Base-by-base conservation (phyloP, 805 yeast species). In the Cyberlindnera americana region DNA sequence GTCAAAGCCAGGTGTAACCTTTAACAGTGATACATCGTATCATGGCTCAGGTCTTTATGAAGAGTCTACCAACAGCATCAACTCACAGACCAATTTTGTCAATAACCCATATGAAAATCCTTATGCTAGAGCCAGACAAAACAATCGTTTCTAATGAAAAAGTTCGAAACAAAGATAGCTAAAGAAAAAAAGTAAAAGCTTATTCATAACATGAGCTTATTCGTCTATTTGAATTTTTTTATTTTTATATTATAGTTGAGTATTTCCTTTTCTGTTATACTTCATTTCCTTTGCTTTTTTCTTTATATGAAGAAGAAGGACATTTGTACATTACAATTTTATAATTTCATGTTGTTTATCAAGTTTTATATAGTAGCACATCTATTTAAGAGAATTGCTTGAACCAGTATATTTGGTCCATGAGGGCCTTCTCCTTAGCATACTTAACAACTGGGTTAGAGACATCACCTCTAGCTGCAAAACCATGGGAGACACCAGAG, bases 381-480 rank as follows among this genome's bases (percentile, higher is more conserved):
- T n/a, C n/a, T 22, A 8, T 22, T 22, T 8, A 22, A 22, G 24
- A 8, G 24, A 33, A 37, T 12, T 17, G 13, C 30, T 47, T 38
- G 25, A 56, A 56, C 50, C 50, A 56, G 33, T 50, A 46, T 9
- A 64, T 32, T 48, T 64, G 70, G 47, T 67, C 72, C 7, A 22
- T 30, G 29, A 83, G 63, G 2, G 81, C 69, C 67, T 81, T 83
- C 46, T 83, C 83, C 60, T 73, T 78, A 29, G 95, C 88, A 49
- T 79, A 80, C 49, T 60, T 69, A 41, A 74, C 75, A 24, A 51
- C 58, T 17, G 82, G 81, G 43, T 66, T 64, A 10, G 65, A 45
- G 24, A 72, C 47, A 57, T 89, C 95, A 41, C 95, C 95, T 64
- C 85, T 83, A 30, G 75, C 79, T 16, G 95, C 77, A 60, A 69